These are phyloP conservation scores for Blastobotrys terrestris DNA, from an alignment of 805 yeast genomes.

Conservation along the genomic window DNA sequence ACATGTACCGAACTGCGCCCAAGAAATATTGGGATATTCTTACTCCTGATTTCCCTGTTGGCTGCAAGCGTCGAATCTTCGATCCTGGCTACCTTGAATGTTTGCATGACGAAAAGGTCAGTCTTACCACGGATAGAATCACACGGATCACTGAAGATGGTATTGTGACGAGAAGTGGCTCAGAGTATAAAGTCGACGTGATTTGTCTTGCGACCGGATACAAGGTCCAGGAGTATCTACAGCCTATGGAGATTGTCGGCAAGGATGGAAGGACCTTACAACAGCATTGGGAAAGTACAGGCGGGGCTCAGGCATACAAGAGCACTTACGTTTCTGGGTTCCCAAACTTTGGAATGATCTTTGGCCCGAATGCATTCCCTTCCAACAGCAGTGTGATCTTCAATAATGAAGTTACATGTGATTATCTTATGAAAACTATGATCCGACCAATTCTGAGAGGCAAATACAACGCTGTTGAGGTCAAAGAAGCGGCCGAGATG, in stretches of 20 bases:
- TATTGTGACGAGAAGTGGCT: not conserved
- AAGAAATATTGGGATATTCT: conserved; percentile 8
- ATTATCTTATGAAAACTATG: conserved; percentile 12
- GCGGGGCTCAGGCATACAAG: conserved; percentile 18
- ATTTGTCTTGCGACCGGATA: conserved; percentile 15
- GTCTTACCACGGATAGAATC: conserved; percentile 11
- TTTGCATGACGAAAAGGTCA: conserved; percentile 7
- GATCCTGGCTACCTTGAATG: conserved; percentile 15
- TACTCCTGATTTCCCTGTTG: conserved; percentile 15
- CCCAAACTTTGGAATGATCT: conserved; percentile 19
- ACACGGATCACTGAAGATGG: conserved; percentile 8
- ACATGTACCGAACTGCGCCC: conserved; percentile 10
- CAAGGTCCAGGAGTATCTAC: conserved; percentile 16
- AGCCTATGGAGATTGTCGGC: conserved; percentile 14
- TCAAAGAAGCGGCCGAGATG: conserved; percentile 12
- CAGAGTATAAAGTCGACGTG: conserved; percentile 8
- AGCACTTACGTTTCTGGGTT: conserved; percentile 18
- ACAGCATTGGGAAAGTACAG: conserved; percentile 15
- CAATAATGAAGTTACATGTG: conserved; percentile 15
- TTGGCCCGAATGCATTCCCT: conserved; percentile 20
- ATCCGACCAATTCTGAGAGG: conserved; percentile 10
- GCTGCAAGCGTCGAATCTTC: conserved; percentile 16
- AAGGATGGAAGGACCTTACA: conserved; percentile 7
- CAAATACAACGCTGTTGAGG: conserved; percentile 9
- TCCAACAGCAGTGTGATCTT: conserved; percentile 17